These are phyloP conservation scores for Cercis canadensis DNA, from an alignment of 306 rosid species.

Conservation along the genomic window DNA sequence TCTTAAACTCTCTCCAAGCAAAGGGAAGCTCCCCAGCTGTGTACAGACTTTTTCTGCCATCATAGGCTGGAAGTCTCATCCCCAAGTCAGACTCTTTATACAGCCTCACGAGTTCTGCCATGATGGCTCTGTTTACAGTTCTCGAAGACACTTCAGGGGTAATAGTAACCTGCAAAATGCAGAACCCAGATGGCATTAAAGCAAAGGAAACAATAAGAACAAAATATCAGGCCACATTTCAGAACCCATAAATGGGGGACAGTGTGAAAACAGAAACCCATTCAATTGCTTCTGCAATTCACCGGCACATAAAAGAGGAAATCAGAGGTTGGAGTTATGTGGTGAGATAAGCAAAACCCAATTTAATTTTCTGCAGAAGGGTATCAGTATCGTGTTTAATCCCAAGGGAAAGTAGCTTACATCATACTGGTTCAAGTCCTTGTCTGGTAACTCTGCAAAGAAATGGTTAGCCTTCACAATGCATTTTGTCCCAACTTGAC, in stretches of 20 bases:
- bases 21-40: conserved; percentile 94
- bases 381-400: conserved; percentile 13
- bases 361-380: conserved; percentile 31
- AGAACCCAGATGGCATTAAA: conserved; percentile 44
- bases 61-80: conserved; percentile 95
- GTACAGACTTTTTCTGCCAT: conserved; percentile 94
- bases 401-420: conserved; percentile 57
- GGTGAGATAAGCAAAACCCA: conserved; percentile 32
- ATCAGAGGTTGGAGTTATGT: not conserved
- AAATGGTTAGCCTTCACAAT: conserved; percentile 97
- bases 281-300: not conserved
- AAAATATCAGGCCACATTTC: conserved; percentile 44
- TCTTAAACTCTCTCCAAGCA: conserved; percentile 80
- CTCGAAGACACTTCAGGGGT: conserved; percentile 92
- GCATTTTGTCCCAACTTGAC: conserved; percentile 92
- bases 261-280: no score
- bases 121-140: conserved; percentile 83
- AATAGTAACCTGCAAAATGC: conserved; percentile 73
- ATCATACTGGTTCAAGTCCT: conserved; percentile 97
- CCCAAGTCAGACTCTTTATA: conserved; percentile 88
- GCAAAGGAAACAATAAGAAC: conserved; percentile 59
- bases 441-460: conserved; percentile 96
- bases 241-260: conserved; percentile 50
- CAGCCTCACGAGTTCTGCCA: conserved; percentile 89
- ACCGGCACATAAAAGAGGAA: no score